A percentile compares a stretch with the other conserved stretches of the same genome.
Evolutionary conservation across 495 filamentous ascomycete species (phyloP).

Genomic region (Jackrogersella multiformis): DNA sequence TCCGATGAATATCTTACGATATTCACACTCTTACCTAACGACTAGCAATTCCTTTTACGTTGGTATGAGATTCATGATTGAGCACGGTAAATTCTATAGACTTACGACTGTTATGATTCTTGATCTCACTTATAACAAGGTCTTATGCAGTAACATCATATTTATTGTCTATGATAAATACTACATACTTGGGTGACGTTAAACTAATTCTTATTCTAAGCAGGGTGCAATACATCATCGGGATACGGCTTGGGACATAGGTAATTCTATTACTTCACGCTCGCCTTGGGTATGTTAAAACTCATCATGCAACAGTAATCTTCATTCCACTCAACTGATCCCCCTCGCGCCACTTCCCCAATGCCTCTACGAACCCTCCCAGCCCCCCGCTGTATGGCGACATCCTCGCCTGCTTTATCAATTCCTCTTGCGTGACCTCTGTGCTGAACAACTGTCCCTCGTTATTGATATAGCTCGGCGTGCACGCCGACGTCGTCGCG

Average conservation of each 20-base stretch:
- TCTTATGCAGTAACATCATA: too few relatives aligned
- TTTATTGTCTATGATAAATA: too few relatives aligned
- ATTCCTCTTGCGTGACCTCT: slow-evolving; percentile 37
- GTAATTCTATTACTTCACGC: too few relatives aligned
- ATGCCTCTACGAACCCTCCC: slow-evolving; percentile 49
- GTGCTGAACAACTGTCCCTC: slow-evolving; percentile 51
- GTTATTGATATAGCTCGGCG: slow-evolving; percentile 64
- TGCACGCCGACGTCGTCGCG: slow-evolving; percentile 58
- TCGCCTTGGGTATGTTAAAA: neutral
- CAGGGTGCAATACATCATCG: too few relatives aligned
- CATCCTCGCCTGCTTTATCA: slow-evolving; percentile 45
- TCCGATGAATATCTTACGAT: too few relatives aligned
- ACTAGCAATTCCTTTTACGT: too few relatives aligned
- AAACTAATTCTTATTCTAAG: too few relatives aligned
- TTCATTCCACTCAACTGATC: slow-evolving; percentile 39
- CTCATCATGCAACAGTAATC: slow-evolving; percentile 16
- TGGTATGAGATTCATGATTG: neutral
- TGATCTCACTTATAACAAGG: too few relatives aligned
- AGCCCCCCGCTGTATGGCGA: slow-evolving; percentile 44
- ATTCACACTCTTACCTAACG: too few relatives aligned
- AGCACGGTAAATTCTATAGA: neutral
- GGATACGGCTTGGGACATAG: too few relatives aligned
- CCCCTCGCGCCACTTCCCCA: slow-evolving; percentile 51
- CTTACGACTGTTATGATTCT: neutral
- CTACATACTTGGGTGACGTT: too few relatives aligned